A percentile compares a stretch with the other conserved stretches of the same genome.
These are phyloP conservation scores for Fraxinus baroniana DNA, from an alignment of 305 asterid genomes.

Conservation along the genomic window DNA sequence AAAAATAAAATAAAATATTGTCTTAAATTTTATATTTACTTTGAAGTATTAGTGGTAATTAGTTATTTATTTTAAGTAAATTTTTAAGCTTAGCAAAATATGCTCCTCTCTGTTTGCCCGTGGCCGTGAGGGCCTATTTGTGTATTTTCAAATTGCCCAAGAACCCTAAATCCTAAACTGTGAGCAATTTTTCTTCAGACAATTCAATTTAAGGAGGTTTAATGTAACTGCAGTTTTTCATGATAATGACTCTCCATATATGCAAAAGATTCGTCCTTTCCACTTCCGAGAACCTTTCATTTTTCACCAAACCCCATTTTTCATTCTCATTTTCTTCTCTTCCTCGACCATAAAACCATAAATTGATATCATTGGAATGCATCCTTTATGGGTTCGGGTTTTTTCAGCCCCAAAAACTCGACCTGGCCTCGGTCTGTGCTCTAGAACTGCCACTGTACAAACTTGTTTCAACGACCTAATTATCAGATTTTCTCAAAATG, in stretches of 20 bases:
- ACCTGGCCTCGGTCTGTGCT: conserved; percentile 28
- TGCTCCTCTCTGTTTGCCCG: too few species aligned
- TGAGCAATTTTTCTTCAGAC: too few species aligned
- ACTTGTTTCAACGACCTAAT: conserved; percentile 11
- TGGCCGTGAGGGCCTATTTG: too few species aligned
- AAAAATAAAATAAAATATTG: too few species aligned
- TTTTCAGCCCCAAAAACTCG: conserved; percentile 34
- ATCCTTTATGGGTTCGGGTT: conserved; percentile 38
- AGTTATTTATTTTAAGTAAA: too few species aligned
- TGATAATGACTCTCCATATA: not conserved
- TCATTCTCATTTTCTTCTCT: not conserved
- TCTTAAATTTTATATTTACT: too few species aligned
- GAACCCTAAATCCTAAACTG: too few species aligned
- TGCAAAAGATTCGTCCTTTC: not conserved
- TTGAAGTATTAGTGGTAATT: too few species aligned
- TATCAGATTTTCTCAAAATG: conserved; percentile 25
- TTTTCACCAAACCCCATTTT: not conserved
- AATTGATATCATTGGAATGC: conserved; percentile 29
- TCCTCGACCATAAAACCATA: not conserved
- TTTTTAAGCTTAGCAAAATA: too few species aligned
- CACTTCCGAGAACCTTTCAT: not conserved
- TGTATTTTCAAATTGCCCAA: too few species aligned
- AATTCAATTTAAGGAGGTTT: too few species aligned
- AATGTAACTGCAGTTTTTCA: too few species aligned
- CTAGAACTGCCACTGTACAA: conserved; percentile 21